Evolutionary conservation across 1,284 basidiomycete species (phyloP).

Genomic region (Ustilago hordei): DNA sequence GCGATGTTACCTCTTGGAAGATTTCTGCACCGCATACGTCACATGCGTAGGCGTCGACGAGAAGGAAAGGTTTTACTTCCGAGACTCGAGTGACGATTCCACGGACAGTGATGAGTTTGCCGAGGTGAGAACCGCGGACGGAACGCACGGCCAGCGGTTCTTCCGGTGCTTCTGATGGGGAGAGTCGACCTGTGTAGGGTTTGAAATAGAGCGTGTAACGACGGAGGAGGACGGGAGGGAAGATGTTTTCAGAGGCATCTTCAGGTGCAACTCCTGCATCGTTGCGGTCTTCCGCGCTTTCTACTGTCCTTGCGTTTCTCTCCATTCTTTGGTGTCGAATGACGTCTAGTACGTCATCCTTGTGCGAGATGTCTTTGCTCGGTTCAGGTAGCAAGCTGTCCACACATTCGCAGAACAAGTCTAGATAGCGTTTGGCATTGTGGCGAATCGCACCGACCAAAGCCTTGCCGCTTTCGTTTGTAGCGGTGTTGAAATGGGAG

Average conservation of each 20-base stretch:
- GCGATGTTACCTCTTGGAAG: constrained; percentile 96
- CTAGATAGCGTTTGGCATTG: constrained; percentile 91
- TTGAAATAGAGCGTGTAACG: constrained; percentile 96
- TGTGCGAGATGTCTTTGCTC: constrained; percentile 80
- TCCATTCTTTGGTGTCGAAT: constrained; percentile 83
- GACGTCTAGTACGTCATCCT: constrained; percentile 73
- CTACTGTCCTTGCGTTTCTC: constrained; percentile 81
- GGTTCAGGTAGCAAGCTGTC: constrained; percentile 79
- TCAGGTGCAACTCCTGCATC: constrained; percentile 34
- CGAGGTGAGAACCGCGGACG: constrained; percentile 86
- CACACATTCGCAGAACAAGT: constrained; percentile 88
- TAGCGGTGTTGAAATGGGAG: constrained; percentile 64
- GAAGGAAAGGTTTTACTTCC: constrained; percentile 96
- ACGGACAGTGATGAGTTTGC: constrained; percentile 91
- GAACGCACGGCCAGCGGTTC: constrained; percentile 84
- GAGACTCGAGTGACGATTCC: constrained; percentile 98
- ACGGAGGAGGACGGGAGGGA: constrained; percentile 86
- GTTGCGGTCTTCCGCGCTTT: constrained; percentile 50
- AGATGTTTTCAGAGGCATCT: constrained; percentile 54
- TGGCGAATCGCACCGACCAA: constrained; percentile 74
- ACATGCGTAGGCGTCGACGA: constrained; percentile 98
- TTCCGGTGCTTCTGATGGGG: constrained; percentile 21
- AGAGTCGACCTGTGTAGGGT: constrained; percentile 75
- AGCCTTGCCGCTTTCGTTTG: constrained; percentile 38
- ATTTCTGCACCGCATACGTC: constrained; percentile 98